A percentile compares a stretch with the other conserved stretches of the same genome.
Conservation (phyloP, 768 basidiomycete species). For the Kwoniella shandongensis region DNA sequence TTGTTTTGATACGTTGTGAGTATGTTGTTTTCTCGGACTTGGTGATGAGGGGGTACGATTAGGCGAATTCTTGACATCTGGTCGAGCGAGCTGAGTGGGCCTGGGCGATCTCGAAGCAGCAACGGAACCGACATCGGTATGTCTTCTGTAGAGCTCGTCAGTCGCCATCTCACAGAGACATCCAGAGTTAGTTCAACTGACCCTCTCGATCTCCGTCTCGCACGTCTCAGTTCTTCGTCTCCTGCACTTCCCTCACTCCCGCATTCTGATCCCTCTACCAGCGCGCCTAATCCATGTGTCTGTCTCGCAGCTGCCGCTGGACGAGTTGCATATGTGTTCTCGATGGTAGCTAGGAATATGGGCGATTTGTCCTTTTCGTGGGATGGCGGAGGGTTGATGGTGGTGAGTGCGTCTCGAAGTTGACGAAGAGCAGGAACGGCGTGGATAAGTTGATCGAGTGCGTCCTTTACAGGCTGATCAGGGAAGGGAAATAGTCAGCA, state of each 20-base stretch:
- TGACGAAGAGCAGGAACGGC: conserved; percentile 22
- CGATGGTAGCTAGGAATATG: neutral
- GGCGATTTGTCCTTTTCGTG: neutral
- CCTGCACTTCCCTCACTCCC: conserved; percentile 16
- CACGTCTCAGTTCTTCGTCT: neutral
- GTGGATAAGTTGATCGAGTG: conserved; percentile 21
- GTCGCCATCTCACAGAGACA: neutral
- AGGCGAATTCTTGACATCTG: conserved; percentile 3
- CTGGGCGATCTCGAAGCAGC: conserved; percentile 18
- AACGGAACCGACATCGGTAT: conserved; percentile 12
- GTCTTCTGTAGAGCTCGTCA: conserved; percentile 4
- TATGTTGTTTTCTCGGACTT: conserved; percentile 11
- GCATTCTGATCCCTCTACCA: conserved; percentile 24
- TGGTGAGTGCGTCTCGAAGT: conserved; percentile 16
- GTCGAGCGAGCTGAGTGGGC: neutral
- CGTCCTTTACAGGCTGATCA: conserved; percentile 22
- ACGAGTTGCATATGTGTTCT: conserved; percentile 20
- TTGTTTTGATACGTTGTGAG: conserved; percentile 1
- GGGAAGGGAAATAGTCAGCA: no score
- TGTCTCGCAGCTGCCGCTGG: conserved; percentile 16
- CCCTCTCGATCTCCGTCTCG: conserved; percentile 2
- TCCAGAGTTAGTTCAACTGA: conserved; percentile 7
- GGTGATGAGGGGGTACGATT: conserved; percentile 8
- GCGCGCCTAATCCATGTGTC: conserved; percentile 12
- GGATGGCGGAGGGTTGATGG: neutral